phyloP scores from a whole-genome alignment of 129 eudicot genomes.

The Lactuca sativa region DNA sequence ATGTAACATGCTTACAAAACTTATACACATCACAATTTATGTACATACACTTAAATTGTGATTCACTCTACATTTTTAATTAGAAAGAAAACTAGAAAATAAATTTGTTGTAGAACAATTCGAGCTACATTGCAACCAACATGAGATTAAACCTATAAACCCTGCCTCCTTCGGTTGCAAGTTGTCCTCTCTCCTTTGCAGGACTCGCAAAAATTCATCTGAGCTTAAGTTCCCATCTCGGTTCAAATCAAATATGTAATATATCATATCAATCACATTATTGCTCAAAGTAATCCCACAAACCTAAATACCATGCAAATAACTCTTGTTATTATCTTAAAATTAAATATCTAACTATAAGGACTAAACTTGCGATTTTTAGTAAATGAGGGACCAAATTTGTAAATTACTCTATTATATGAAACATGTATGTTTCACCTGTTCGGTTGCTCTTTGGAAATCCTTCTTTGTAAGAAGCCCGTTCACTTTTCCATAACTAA shows the following conservation, averaged over 20 bases:
- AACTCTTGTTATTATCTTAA: slow-evolving; percentile 2
- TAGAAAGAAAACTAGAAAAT: slow-evolving; percentile 13
- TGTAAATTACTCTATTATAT: too few species aligned
- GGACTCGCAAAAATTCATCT: slow-evolving; percentile 79
- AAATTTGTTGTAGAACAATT: slow-evolving; percentile 37
- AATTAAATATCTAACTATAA: neutral
- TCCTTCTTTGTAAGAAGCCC: slow-evolving; percentile 76
- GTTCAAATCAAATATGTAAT: slow-evolving; percentile 65
- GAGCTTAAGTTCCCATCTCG: slow-evolving; percentile 77
- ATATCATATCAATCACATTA: slow-evolving; percentile 68
- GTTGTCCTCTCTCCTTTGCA: slow-evolving; percentile 71
- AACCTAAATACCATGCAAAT: slow-evolving; percentile 44
- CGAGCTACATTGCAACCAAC: slow-evolving; percentile 76
- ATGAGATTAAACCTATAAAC: slow-evolving; percentile 52
- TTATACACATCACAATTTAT: neutral
- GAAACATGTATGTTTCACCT: slow-evolving; percentile 27
- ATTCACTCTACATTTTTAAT: slow-evolving; percentile 1
- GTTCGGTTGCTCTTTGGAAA: slow-evolving; percentile 70
- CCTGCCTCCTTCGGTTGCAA: slow-evolving; percentile 50
- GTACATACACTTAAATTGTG: neutral
- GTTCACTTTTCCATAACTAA: slow-evolving; percentile 74
- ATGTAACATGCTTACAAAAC: neutral
- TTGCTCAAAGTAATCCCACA: slow-evolving; percentile 67
- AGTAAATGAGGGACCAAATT: neutral
- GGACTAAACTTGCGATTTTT: neutral